Evolutionary conservation across 2,329 filamentous ascomycete species (phyloP).

Genomic region (Alternaria infectoria): DNA sequence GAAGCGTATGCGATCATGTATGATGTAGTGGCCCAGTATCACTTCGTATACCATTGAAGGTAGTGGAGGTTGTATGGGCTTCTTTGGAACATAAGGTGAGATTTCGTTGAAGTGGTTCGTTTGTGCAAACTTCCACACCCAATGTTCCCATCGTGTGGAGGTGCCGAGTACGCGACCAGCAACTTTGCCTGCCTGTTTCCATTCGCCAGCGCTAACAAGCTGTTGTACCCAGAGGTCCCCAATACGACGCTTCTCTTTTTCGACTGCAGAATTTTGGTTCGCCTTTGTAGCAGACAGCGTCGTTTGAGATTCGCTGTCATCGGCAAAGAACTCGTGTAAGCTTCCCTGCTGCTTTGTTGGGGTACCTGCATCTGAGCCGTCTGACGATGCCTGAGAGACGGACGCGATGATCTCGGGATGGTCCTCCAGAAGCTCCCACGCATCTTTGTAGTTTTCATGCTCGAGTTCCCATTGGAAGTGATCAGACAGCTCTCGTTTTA

Average conservation of each 20-base stretch:
- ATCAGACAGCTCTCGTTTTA: slow-evolving; percentile 84
- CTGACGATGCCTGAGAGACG: slow-evolving; percentile 46
- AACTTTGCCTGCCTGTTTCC: slow-evolving; percentile 77
- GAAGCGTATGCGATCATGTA: slow-evolving; percentile 75
- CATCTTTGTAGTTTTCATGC: slow-evolving; percentile 78
- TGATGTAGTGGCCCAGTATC: slow-evolving; percentile 86
- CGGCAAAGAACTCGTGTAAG: slow-evolving; percentile 72
- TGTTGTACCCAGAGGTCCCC: slow-evolving; percentile 94
- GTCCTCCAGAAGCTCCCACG: slow-evolving; percentile 87
- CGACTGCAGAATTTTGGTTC: slow-evolving; percentile 67
- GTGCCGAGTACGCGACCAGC: slow-evolving; percentile 83
- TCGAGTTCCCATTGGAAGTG: slow-evolving; percentile 86
- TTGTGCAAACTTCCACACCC: slow-evolving; percentile 90
- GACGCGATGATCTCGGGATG: slow-evolving; percentile 73
- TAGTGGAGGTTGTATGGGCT: slow-evolving; percentile 78
- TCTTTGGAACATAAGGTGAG: slow-evolving; percentile 78
- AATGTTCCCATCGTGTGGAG: slow-evolving; percentile 88
- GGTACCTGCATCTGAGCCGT: slow-evolving; percentile 50
- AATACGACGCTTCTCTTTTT: slow-evolving; percentile 87
- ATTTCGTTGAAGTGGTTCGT: slow-evolving; percentile 90
- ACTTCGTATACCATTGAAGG: slow-evolving; percentile 86
- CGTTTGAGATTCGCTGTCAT: slow-evolving; percentile 68
- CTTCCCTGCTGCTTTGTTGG: slow-evolving; percentile 53
- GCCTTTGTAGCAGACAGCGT: slow-evolving; percentile 65
- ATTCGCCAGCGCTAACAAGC: slow-evolving; percentile 75